These are phyloP conservation scores for Jamesozyma lodderae DNA, from an alignment of 805 yeast genomes.

Conservation along the genomic window DNA sequence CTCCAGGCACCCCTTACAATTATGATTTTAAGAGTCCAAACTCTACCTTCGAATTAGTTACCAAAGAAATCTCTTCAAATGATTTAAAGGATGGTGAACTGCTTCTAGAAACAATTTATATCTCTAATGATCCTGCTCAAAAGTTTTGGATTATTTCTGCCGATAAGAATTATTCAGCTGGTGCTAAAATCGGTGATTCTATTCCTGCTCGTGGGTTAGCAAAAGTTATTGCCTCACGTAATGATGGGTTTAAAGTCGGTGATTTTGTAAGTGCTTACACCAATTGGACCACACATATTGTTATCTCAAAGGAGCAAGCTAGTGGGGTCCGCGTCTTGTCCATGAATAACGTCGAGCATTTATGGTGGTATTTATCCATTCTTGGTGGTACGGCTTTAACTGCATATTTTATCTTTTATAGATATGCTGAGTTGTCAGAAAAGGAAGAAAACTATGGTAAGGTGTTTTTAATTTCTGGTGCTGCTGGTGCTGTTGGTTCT, in stretches of 20 bases:
- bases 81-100: slow-evolving; percentile 34
- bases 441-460: slow-evolving; percentile 35
- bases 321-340: slow-evolving; percentile 7
- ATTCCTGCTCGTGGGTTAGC: slow-evolving; percentile 45
- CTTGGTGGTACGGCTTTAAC: slow-evolving; percentile 54
- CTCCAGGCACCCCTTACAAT: slow-evolving; percentile 21
- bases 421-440: slow-evolving; percentile 39
- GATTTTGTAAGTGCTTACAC: slow-evolving; percentile 34
- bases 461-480: slow-evolving; percentile 49
- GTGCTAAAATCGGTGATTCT: slow-evolving; percentile 34
- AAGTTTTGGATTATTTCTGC: slow-evolving; percentile 43
- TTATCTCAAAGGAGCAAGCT: slow-evolving; percentile 21
- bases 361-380: slow-evolving; percentile 38
- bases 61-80: slow-evolving; percentile 14
- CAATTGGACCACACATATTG: slow-evolving; percentile 42
- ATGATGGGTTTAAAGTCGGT: slow-evolving; percentile 35
- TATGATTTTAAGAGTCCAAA: slow-evolving; percentile 18
- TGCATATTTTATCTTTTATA: slow-evolving; percentile 47
- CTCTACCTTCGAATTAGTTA: slow-evolving; percentile 26
- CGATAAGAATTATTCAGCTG: slow-evolving; percentile 26
- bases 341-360: slow-evolving; percentile 24
- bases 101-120: slow-evolving; percentile 36
- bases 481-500: slow-evolving; percentile 69
- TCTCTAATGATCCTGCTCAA: slow-evolving; percentile 57
- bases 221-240: slow-evolving; percentile 40